Evolutionary conservation across 371 early-diverging fungal species (phyloP).

Genomic region (Mortierella polycephala): DNA sequence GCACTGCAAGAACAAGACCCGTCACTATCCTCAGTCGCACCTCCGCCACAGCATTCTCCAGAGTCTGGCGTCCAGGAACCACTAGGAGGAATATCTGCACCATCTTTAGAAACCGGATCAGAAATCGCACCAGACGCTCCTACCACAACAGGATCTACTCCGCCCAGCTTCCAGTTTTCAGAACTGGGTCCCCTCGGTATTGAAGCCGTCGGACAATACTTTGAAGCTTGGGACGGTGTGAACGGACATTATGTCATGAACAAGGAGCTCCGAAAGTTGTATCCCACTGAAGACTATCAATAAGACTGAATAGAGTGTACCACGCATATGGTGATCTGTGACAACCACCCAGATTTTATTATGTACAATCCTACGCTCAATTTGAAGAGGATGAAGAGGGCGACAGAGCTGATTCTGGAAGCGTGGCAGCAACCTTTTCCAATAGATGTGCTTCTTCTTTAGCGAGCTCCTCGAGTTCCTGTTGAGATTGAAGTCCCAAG

Average conservation of each 20-base stretch:
- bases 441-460: slow-evolving; percentile 40
- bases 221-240: slow-evolving; percentile 48
- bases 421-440: slow-evolving; percentile 30
- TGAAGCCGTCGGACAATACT: slow-evolving; percentile 43
- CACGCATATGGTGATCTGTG: neutral
- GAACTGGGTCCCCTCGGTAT: slow-evolving; percentile 48
- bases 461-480: slow-evolving; percentile 45
- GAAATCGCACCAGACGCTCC: neutral
- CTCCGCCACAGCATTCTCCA: neutral
- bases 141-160: neutral
- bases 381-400: slow-evolving; percentile 9
- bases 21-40: neutral
- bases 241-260: slow-evolving; percentile 49
- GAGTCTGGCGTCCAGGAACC: neutral
- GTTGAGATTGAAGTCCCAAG: slow-evolving; percentile 56
- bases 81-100: neutral
- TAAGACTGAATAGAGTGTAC: neutral
- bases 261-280: slow-evolving; percentile 44
- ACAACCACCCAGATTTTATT: neutral
- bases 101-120: neutral
- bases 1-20: too few species aligned
- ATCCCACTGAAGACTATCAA: slow-evolving; percentile 44
- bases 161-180: slow-evolving; percentile 16
- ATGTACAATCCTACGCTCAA: neutral
- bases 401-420: slow-evolving; percentile 21